A percentile compares a stretch with the other conserved stretches of the same genome.
Conservation (phyloP, 768 basidiomycete genomes). For the Trichaptum fuscoviolaceum region DNA sequence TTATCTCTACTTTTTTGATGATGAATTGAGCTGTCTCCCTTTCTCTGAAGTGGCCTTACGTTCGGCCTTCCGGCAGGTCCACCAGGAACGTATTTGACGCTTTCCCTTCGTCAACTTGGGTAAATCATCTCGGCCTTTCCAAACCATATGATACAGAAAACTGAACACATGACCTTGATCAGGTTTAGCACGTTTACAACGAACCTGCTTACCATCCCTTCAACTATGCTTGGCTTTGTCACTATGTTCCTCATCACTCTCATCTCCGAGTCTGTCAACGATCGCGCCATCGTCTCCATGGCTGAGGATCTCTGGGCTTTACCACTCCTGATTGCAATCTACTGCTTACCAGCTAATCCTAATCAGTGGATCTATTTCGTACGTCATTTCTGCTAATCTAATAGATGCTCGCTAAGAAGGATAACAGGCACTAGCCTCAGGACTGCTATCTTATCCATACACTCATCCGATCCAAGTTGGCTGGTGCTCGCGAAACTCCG, state of each 20-base stretch:
- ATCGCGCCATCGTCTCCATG: slow-evolving; percentile 50
- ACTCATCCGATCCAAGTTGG: slow-evolving; percentile 50
- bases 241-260: slow-evolving; percentile 46
- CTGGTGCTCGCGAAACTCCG: slow-evolving; percentile 58
- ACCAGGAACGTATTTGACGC: slow-evolving; percentile 52
- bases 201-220: slow-evolving; percentile 58
- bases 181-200: slow-evolving; percentile 57
- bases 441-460: slow-evolving; percentile 43
- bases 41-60: slow-evolving; percentile 30
- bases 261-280: slow-evolving; percentile 47
- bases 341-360: slow-evolving; percentile 39
- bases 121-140: slow-evolving; percentile 13
- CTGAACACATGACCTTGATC: neutral
- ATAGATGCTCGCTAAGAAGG: neutral
- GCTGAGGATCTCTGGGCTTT: slow-evolving; percentile 53
- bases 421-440: slow-evolving; percentile 36
- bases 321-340: slow-evolving; percentile 55
- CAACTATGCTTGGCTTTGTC: slow-evolving; percentile 43
- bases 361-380: slow-evolving; percentile 54
- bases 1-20: slow-evolving; percentile 8
- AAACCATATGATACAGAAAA: neutral
- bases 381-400: slow-evolving; percentile 13
- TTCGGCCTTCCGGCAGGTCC: slow-evolving; percentile 46
- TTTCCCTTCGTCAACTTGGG: slow-evolving; percentile 53
- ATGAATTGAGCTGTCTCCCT: neutral